These are phyloP conservation scores for Apophysomyces sp. DNA, from an alignment of 371 early-diverging fungal genomes.

Conservation along the genomic window DNA sequence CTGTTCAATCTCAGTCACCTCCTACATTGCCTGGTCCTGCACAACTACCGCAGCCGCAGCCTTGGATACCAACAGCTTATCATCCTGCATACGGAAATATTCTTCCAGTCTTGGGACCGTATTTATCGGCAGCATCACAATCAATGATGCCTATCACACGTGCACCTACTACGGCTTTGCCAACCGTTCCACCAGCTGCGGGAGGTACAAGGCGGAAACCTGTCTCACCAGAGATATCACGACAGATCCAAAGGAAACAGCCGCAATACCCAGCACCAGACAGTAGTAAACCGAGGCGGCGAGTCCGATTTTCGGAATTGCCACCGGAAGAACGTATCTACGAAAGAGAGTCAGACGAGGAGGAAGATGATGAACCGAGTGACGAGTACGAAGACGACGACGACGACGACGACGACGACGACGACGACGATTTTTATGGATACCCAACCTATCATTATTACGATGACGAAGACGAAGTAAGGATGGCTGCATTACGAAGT, in stretches of 20 bases:
- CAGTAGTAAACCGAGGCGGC: not conserved
- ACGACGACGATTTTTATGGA: not conserved
- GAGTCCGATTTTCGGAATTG: not conserved
- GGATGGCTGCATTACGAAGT: not conserved
- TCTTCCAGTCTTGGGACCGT: not conserved
- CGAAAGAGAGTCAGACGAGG: not conserved
- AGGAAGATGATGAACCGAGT: not conserved
- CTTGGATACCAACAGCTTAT: not conserved
- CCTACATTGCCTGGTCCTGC: not conserved
- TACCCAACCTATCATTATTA: not conserved
- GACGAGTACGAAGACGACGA: not conserved
- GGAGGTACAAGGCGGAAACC: conserved; percentile 9
- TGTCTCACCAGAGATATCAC: not conserved
- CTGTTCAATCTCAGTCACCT: conserved; percentile 8
- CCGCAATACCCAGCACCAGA: not conserved
- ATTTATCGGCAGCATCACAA: conserved; percentile 1
- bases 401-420: not conserved
- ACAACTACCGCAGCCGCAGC: not conserved
- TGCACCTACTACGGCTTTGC: not conserved
- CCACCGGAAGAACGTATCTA: not conserved
- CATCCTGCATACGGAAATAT: conserved; percentile 1
- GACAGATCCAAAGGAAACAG: conserved; percentile 12
- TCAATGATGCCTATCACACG: not conserved
- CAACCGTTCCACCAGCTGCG: not conserved
- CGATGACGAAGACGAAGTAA: not conserved